Percentiles rank a stretch among this genome's conserved stretches.
Evolutionary conservation across 2,329 filamentous ascomycete species (phyloP).

Genomic region (Xylaria hypoxylon): DNA sequence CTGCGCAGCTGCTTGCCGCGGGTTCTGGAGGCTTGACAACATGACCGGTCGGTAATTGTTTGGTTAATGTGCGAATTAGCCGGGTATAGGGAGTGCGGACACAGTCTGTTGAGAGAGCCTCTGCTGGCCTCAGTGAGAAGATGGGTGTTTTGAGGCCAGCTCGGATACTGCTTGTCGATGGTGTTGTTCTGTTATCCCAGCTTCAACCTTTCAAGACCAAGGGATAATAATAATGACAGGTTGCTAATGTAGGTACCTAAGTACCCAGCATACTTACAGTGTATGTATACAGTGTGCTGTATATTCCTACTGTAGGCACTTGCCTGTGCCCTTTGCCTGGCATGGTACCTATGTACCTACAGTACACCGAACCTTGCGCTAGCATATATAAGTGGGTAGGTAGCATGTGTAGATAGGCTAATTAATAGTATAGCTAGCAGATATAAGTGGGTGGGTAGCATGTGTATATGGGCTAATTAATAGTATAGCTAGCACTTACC

Average conservation of each 20-base stretch:
- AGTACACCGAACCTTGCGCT: too few species aligned
- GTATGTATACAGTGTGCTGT: background rate
- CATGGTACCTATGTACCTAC: too few species aligned
- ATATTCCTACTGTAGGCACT: background rate
- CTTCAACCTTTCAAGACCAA: background rate
- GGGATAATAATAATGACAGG: slow-evolving; percentile 33
- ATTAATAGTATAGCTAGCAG: too few species aligned
- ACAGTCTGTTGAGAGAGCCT: background rate
- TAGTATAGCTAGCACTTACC: too few species aligned
- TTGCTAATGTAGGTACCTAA: slow-evolving; percentile 10
- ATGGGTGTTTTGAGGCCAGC: slow-evolving; percentile 21
- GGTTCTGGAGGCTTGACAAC: slow-evolving; percentile 77
- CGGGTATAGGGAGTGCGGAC: background rate
- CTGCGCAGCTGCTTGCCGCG: slow-evolving; percentile 83
- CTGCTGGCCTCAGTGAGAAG: slow-evolving; percentile 39
- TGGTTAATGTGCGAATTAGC: background rate
- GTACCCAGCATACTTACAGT: background rate
- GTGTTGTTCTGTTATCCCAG: background rate
- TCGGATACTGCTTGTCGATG: slow-evolving; percentile 1
- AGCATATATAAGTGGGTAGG: too few species aligned
- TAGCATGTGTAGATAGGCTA: too few species aligned
- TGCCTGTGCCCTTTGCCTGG: too few species aligned
- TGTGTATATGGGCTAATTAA: too few species aligned
- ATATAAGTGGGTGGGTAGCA: too few species aligned
- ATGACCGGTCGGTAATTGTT: slow-evolving; percentile 59